Conservation (phyloP, 2,329 filamentous ascomycete genomes). For the Penicillium griseofulvum region DNA sequence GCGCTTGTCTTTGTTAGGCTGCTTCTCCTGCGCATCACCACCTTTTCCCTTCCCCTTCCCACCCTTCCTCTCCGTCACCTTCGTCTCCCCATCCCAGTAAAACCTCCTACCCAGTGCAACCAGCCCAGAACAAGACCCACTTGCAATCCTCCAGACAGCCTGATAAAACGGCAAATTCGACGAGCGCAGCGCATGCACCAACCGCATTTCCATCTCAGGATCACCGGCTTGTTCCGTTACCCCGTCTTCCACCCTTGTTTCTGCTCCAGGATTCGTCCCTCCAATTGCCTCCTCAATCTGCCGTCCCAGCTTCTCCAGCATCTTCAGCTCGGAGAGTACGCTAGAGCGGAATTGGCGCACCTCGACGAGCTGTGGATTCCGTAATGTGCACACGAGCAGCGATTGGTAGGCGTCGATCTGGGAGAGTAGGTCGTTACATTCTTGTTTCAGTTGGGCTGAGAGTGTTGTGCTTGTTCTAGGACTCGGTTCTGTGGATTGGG, state of each 20-base stretch:
- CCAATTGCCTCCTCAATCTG: constrained; percentile 21
- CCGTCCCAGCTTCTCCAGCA: constrained; percentile 44
- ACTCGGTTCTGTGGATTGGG: neutral
- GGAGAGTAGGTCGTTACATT: constrained; percentile 43
- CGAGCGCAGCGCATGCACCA: constrained; percentile 59
- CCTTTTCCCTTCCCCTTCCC: constrained; percentile 5
- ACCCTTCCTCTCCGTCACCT: constrained; percentile 5
- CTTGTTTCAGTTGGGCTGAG: constrained; percentile 33
- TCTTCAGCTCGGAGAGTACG: constrained; percentile 49
- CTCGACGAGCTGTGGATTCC: constrained; percentile 50
- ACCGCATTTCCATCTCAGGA: constrained; percentile 31
- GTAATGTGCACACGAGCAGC: constrained; percentile 40
- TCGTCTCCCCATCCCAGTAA: constrained; percentile 42
- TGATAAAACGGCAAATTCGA: constrained; percentile 66
- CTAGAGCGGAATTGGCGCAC: constrained; percentile 50
- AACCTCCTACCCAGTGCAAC: constrained; percentile 58
- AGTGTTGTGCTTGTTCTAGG: constrained; percentile 20
- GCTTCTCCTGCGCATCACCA: constrained; percentile 23
- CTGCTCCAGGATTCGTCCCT: neutral
- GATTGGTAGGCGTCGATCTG: constrained; percentile 48
- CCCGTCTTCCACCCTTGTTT: constrained; percentile 16
- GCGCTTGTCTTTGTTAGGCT: constrained; percentile 43
- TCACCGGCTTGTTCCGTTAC: constrained; percentile 13
- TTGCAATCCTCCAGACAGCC: constrained; percentile 62
- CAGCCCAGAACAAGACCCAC: constrained; percentile 53